Percentiles rank a stretch among this genome's conserved stretches.
Conservation (phyloP, 148 eudicot species). For the Gaultheria prostrata region DNA sequence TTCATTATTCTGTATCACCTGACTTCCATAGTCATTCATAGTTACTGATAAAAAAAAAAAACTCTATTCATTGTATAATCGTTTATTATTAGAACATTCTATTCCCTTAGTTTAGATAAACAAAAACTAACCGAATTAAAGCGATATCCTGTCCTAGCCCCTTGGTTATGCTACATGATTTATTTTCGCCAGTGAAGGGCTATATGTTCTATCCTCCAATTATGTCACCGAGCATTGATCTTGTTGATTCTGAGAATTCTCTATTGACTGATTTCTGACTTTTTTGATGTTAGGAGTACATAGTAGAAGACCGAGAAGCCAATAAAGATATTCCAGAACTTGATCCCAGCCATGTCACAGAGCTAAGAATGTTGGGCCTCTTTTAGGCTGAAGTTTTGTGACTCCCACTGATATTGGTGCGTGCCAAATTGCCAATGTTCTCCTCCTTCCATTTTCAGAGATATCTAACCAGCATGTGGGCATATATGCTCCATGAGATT, state of each 20-base stretch:
- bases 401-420: constrained; percentile 12
- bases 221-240: not conserved
- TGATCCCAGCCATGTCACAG: constrained; percentile 75
- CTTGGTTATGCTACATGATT: too few species aligned
- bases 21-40: too few species aligned
- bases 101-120: too few species aligned
- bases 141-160: too few species aligned
- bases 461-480: not conserved
- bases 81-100: too few species aligned
- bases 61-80: too few species aligned
- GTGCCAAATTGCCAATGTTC: not conserved
- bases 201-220: not conserved
- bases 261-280: constrained; percentile 9
- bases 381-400: constrained; percentile 34
- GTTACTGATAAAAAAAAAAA: not conserved
- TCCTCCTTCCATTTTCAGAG: not conserved
- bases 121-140: too few species aligned
- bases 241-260: not conserved
- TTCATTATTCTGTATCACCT: too few species aligned
- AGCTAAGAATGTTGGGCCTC: constrained; percentile 92
- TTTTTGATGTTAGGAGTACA: constrained; percentile 56
- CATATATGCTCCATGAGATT: not conserved
- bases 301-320: constrained; percentile 86
- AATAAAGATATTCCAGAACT: constrained; percentile 70
- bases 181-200: too few species aligned